A percentile compares a stretch with the other conserved stretches of the same genome.
These are phyloP conservation scores for Colletotrichum siamense DNA, from an alignment of 2,329 filamentous ascomycete genomes.

Conservation along the genomic window DNA sequence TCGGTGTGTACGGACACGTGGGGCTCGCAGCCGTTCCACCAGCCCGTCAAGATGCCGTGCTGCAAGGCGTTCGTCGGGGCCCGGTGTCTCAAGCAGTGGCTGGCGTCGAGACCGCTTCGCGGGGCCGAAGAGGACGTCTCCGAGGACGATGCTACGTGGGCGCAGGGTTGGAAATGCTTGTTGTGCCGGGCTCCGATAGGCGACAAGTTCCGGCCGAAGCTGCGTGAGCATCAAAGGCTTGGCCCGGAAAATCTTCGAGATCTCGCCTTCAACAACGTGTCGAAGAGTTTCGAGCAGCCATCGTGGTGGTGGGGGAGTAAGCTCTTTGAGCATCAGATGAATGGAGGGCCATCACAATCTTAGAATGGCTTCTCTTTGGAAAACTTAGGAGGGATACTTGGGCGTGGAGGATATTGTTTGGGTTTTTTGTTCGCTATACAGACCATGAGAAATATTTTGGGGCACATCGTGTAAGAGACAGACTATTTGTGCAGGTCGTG, in stretches of 20 bases:
- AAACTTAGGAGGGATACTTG: neutral
- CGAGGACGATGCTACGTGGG: neutral
- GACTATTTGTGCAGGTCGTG: neutral
- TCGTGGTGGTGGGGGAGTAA: neutral
- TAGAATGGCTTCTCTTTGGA: neutral
- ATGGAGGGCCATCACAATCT: neutral
- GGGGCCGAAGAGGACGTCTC: neutral
- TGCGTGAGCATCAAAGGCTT: neutral
- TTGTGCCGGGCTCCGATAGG: neutral
- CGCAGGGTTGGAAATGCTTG: neutral
- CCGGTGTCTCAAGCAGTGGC: constrained; percentile 8
- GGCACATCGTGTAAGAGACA: neutral
- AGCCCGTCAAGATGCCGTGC: constrained; percentile 8
- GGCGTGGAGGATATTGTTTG: neutral
- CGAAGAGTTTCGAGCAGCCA: neutral
- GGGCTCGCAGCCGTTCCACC: neutral
- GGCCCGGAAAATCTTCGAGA: neutral
- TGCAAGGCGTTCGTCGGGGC: neutral
- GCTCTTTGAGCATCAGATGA: neutral
- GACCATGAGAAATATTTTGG: neutral
- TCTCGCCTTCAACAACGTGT: neutral
- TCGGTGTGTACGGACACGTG: neutral
- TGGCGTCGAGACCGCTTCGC: neutral
- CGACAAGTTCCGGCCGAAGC: neutral
- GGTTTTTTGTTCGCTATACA: neutral